A percentile compares a stretch with the other conserved stretches of the same genome.
Evolutionary conservation across 2,329 filamentous ascomycete genomes (phyloP).

Genomic region (Xylaria sp.): DNA sequence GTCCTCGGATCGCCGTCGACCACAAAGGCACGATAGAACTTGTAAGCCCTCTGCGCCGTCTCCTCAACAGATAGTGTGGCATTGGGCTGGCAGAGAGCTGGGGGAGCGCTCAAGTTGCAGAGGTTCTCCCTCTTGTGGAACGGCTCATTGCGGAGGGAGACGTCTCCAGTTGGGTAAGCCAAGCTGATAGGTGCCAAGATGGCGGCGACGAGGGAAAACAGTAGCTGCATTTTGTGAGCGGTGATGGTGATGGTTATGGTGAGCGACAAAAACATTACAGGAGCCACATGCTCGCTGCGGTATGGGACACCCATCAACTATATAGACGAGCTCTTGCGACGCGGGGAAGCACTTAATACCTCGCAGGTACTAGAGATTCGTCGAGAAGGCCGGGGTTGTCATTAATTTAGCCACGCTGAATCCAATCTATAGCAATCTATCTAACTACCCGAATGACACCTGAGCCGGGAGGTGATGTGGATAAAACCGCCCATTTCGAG

Average conservation of each 20-base stretch:
- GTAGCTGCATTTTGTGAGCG: conserved; percentile 50
- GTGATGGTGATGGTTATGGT: background rate
- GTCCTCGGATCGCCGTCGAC: conserved; percentile 54
- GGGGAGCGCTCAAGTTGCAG: conserved; percentile 52
- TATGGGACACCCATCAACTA: conserved; percentile 10
- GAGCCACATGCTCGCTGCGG: background rate
- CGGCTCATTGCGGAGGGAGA: conserved; percentile 32
- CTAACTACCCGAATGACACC: conserved; percentile 44
- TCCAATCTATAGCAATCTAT: conserved; percentile 43
- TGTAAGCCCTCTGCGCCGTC: conserved; percentile 53
- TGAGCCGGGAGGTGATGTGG: conserved; percentile 38
- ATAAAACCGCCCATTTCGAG: conserved; percentile 32
- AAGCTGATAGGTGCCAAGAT: conserved; percentile 46
- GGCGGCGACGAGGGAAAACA: conserved; percentile 42
- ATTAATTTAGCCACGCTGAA: conserved; percentile 45
- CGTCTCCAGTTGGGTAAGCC: conserved; percentile 44
- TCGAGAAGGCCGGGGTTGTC: conserved; percentile 22
- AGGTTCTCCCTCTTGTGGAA: conserved; percentile 53
- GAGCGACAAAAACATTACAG: conserved; percentile 2
- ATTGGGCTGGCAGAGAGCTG: conserved; percentile 52
- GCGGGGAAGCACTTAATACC: conserved; percentile 42
- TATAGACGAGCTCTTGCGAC: conserved; percentile 34
- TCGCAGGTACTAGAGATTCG: conserved; percentile 37
- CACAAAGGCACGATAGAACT: conserved; percentile 56
- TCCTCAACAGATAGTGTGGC: conserved; percentile 51